Evolutionary conservation across 2,329 filamentous ascomycete species (phyloP).

Genomic region (Fusarium papillatum): DNA sequence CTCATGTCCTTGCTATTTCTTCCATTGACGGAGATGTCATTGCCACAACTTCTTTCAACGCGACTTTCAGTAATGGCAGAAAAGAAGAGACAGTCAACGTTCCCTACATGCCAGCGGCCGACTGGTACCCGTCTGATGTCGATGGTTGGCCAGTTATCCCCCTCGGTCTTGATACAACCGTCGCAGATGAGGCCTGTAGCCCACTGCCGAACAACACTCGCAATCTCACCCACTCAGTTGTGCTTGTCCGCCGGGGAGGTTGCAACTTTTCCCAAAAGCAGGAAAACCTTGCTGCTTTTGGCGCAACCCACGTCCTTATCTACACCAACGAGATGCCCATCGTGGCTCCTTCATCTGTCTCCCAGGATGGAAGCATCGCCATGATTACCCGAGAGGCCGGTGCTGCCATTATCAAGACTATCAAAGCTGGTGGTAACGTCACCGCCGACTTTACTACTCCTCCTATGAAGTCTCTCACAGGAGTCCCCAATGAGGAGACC

Average conservation of each 20-base stretch:
- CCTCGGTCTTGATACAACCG: background rate
- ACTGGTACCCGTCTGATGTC: background rate
- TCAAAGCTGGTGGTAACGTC: background rate
- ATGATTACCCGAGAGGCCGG: slow-evolving; percentile 4
- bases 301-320: background rate
- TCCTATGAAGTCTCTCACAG: background rate
- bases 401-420: background rate
- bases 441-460: background rate
- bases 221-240: background rate
- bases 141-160: background rate
- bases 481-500: background rate
- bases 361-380: background rate
- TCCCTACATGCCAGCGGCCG: background rate
- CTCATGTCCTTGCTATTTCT: slow-evolving; percentile 59
- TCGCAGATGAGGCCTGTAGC: background rate
- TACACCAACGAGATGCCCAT: slow-evolving; percentile 2
- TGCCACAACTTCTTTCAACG: slow-evolving; percentile 36
- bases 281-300: background rate
- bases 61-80: slow-evolving; percentile 45
- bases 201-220: background rate
- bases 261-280: background rate
- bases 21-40: slow-evolving; percentile 51
- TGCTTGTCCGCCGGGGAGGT: background rate
- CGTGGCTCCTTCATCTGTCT: background rate
- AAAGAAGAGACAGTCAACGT: slow-evolving; percentile 43